Percentiles rank a stretch among this genome's conserved stretches.
Conservation (phyloP, 2,329 filamentous ascomycete species). For the Diaporthe sp. region DNA sequence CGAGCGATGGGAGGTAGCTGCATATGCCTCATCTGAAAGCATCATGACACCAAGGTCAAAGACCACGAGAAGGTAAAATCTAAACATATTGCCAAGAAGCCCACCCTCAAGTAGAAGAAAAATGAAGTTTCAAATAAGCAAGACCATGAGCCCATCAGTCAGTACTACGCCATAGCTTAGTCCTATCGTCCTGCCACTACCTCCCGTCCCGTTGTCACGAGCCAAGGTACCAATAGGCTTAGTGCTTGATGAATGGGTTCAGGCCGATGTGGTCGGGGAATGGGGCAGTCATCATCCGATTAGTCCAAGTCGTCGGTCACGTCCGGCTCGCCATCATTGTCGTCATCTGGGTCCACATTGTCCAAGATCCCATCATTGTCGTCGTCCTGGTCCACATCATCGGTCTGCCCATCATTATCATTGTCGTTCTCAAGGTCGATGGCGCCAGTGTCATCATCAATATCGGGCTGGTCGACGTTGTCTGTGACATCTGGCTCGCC, state of each 20-base stretch:
- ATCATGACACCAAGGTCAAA: neutral
- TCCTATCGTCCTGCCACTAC: too few species aligned
- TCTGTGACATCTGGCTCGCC: neutral
- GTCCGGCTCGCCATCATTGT: neutral
- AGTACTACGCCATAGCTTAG: neutral
- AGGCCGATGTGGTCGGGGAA: neutral
- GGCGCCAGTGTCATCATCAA: neutral
- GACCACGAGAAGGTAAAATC: neutral
- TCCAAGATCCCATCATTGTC: neutral
- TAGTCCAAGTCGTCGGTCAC: neutral
- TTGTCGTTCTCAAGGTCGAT: neutral
- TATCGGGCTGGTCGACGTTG: neutral
- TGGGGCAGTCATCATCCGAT: neutral
- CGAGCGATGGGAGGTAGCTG: neutral
- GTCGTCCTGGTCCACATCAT: neutral
- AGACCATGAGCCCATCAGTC: neutral
- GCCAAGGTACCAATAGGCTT: neutral
- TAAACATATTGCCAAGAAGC: neutral
- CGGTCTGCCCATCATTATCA: neutral
- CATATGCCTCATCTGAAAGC: neutral
- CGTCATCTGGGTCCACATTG: neutral
- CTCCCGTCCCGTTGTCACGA: neutral
- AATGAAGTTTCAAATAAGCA: neutral
- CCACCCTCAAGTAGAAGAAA: neutral
- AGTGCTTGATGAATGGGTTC: constrained; percentile 5